Percentiles rank a stretch among this genome's conserved stretches.
Conservation (phyloP, 83 land plant species). For the Thuja plicata region DNA sequence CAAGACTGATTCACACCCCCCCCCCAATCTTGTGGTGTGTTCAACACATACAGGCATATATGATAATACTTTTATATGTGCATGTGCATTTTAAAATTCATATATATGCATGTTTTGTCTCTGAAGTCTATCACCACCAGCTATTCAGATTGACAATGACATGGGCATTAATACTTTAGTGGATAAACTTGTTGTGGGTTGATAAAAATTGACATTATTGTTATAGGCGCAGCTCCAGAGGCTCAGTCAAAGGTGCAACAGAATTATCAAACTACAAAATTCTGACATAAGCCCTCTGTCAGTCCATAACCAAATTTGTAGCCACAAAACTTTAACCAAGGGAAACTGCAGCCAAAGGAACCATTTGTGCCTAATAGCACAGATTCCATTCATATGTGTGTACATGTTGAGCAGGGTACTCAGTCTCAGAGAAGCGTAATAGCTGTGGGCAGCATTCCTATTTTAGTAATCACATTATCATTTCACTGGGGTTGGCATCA, state of each 20-base stretch:
- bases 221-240: neutral
- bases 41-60: neutral
- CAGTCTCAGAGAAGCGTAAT: too few relatives aligned
- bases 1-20: too few relatives aligned
- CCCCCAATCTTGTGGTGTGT: too few relatives aligned
- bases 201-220: neutral
- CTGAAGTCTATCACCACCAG: neutral
- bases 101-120: neutral
- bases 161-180: neutral
- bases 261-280: neutral
- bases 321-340: too few relatives aligned
- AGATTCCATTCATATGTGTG: too few relatives aligned
- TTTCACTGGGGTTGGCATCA: too few relatives aligned
- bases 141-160: neutral
- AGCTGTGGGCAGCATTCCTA: too few relatives aligned
- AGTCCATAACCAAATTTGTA: neutral
- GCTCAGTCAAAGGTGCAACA: neutral
- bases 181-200: neutral
- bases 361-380: too few relatives aligned
- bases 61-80: neutral
- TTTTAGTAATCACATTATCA: too few relatives aligned
- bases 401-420: too few relatives aligned
- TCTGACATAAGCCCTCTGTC: neutral
- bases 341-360: too few relatives aligned
- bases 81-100: neutral